Conservation (phyloP, 352 stramenopile genomes). For the Paralagenidium karlingii region DNA sequence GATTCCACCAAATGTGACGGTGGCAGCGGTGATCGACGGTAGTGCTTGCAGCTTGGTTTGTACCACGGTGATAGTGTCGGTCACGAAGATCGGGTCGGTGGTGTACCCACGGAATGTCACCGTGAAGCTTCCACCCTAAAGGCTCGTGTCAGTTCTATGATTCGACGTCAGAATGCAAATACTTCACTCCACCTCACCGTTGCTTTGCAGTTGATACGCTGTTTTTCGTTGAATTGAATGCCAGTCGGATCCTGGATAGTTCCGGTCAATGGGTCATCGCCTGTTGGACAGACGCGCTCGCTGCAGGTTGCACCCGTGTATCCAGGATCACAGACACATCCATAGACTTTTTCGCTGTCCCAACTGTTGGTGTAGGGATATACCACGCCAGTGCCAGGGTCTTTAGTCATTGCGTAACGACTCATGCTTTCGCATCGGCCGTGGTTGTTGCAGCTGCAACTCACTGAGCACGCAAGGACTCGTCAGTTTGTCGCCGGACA, state of each 20-base stretch:
- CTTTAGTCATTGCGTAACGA: constrained; percentile 36
- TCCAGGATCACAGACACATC: constrained; percentile 75
- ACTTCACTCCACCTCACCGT: no score
- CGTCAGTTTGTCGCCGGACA: not conserved
- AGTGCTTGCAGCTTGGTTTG: constrained; percentile 36
- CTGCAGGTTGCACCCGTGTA: constrained; percentile 67
- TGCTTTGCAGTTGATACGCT: constrained; percentile 51
- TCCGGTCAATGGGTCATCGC: constrained; percentile 79
- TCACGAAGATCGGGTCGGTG: constrained; percentile 49
- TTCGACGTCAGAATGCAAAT: no score
- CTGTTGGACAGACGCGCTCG: constrained; percentile 59
- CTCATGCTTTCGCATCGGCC: constrained; percentile 75
- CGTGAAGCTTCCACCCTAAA: constrained; percentile 64
- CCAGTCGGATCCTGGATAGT: constrained; percentile 41
- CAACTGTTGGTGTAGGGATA: constrained; percentile 59
- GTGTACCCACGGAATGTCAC: constrained; percentile 71
- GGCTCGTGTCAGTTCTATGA: not conserved
- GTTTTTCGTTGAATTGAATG: constrained; percentile 59
- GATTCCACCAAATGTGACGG: constrained; percentile 54
- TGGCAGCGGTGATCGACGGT: constrained; percentile 44
- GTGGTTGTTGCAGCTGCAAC: constrained; percentile 57
- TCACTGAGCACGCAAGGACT: constrained; percentile 26
- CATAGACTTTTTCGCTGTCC: constrained; percentile 75
- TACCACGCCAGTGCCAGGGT: constrained; percentile 27
- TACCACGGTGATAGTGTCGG: constrained; percentile 35